Evolutionary conservation across 2,329 filamentous ascomycete genomes (phyloP).

Genomic region (Thermothelomyces thermophilus): DNA sequence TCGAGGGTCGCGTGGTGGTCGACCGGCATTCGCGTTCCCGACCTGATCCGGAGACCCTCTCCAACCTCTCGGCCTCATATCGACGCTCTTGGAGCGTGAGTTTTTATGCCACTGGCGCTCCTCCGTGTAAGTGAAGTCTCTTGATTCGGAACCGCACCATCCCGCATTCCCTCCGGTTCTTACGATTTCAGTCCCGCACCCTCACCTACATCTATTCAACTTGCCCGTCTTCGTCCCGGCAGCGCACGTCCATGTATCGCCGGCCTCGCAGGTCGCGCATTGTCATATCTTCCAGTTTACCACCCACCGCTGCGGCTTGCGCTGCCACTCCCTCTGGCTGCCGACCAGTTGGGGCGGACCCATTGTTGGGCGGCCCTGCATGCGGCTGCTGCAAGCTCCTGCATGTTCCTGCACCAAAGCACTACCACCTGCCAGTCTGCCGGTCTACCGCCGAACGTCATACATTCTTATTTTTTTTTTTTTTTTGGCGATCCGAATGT

Average conservation of each 20-base stretch:
- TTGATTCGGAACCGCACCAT: conserved; percentile 1
- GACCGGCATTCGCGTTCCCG: conserved; percentile 2
- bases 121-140: conserved; percentile 12
- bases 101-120: conserved; percentile 12
- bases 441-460: conserved; percentile 14
- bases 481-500: not conserved
- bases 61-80: conserved; percentile 4
- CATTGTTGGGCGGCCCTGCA: conserved; percentile 19
- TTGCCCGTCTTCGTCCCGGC: not conserved
- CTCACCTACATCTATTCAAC: no score
- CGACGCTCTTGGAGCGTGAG: conserved; percentile 1
- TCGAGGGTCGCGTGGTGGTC: conserved; percentile 8
- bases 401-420: conserved; percentile 20
- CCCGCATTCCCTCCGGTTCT: not conserved
- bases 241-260: not conserved
- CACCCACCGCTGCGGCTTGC: not conserved
- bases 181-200: not conserved
- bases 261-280: not conserved
- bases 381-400: conserved; percentile 27
- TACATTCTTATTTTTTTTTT: conserved; percentile 1
- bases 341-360: conserved; percentile 2
- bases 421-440: conserved; percentile 12
- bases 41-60: not conserved
- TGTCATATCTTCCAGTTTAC: not conserved
- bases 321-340: conserved; percentile 1